Percentiles rank a stretch among this genome's conserved stretches.
Evolutionary conservation across 2,329 filamentous ascomycete genomes (phyloP).

Genomic region (Acrodontium crateriforme): DNA sequence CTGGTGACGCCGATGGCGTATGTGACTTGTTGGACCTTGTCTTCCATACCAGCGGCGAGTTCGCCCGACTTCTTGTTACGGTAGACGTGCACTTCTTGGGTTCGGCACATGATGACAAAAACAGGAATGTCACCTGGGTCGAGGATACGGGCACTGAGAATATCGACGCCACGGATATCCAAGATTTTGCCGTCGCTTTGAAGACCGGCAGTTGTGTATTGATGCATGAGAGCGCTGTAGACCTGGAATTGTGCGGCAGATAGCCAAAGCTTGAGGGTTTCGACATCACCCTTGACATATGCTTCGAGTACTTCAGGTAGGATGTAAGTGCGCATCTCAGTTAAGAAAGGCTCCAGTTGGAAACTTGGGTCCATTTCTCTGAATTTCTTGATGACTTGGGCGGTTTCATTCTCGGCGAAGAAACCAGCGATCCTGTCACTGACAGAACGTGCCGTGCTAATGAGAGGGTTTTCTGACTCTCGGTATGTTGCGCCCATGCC

Average conservation of each 20-base stretch:
- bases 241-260: conserved; percentile 93
- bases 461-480: conserved; percentile 92
- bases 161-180: conserved; percentile 89
- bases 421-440: conserved; percentile 87
- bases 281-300: conserved; percentile 90
- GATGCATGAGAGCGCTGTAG: conserved; percentile 90
- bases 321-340: conserved; percentile 95
- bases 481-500: conserved; percentile 76
- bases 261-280: conserved; percentile 86
- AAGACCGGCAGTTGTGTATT: conserved; percentile 85
- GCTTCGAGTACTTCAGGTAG: conserved; percentile 93
- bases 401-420: conserved; percentile 97
- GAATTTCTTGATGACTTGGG: conserved; percentile 96
- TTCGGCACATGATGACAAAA: conserved; percentile 92
- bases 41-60: conserved; percentile 93
- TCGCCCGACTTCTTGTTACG: conserved; percentile 78
- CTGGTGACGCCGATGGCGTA: conserved; percentile 95
- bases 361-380: conserved; percentile 89
- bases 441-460: conserved; percentile 84
- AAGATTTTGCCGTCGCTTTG: conserved; percentile 91
- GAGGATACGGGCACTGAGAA: conserved; percentile 63
- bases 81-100: conserved; percentile 96
- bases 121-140: conserved; percentile 83
- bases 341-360: conserved; percentile 86
- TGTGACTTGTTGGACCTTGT: conserved; percentile 94